Conservation (phyloP, 768 basidiomycete species). For the Lactarius sanguifluus region DNA sequence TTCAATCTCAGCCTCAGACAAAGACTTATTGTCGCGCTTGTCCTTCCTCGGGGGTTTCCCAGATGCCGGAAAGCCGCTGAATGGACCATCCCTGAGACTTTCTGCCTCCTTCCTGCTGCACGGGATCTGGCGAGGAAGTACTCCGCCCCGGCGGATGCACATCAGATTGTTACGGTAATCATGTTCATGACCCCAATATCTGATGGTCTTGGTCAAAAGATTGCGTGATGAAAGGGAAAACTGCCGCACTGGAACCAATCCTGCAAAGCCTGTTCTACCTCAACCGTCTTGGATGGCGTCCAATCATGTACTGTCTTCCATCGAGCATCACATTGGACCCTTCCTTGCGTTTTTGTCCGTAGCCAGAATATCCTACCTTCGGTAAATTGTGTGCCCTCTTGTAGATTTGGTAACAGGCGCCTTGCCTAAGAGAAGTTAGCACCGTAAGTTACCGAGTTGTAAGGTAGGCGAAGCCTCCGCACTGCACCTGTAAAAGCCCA, state of each 20-base stretch:
- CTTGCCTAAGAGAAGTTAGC: constrained; percentile 38
- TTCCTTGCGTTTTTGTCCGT: constrained; percentile 23
- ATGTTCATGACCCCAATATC: constrained; percentile 48
- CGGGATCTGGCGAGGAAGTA: constrained; percentile 32
- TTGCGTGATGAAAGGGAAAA: neutral
- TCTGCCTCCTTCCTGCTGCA: constrained; percentile 13
- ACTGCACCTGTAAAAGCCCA: constrained; percentile 53
- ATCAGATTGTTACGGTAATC: constrained; percentile 37
- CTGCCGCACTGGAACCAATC: constrained; percentile 16
- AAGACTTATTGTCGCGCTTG: neutral
- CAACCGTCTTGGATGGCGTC: constrained; percentile 14
- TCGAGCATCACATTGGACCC: constrained; percentile 23
- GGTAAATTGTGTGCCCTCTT: constrained; percentile 37
- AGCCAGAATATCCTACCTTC: constrained; percentile 38
- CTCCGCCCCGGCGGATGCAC: constrained; percentile 45
- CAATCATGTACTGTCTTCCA: constrained; percentile 19
- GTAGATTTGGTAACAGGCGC: constrained; percentile 53
- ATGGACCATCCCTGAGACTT: constrained; percentile 20
- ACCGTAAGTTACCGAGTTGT: neutral
- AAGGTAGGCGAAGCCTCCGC: neutral
- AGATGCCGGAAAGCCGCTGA: constrained; percentile 16
- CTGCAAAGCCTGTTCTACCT: constrained; percentile 22
- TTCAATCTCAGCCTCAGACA: constrained; percentile 2
- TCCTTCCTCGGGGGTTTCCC: neutral
- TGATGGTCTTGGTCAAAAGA: constrained; percentile 30